A percentile compares a stretch with the other conserved stretches of the same genome.
phyloP scores from a whole-genome alignment of 2,329 filamentous ascomycete species.

The Beauveria caledonica region DNA sequence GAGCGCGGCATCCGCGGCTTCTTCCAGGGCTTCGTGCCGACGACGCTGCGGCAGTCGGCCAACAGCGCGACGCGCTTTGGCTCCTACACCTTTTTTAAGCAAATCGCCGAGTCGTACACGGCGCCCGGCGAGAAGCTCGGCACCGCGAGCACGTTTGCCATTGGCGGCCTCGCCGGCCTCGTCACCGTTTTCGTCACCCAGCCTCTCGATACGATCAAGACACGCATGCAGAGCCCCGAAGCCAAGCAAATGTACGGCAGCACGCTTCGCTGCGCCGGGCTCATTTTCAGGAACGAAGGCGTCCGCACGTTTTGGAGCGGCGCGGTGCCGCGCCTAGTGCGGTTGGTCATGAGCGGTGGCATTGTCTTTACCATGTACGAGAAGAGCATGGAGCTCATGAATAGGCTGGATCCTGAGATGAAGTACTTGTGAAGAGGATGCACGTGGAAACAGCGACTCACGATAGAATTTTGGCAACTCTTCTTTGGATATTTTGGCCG shows the following conservation, averaged over 20 bases:
- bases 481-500: neutral
- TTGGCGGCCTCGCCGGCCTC: conserved; percentile 79
- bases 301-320: conserved; percentile 90
- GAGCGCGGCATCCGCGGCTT: conserved; percentile 87
- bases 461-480: neutral
- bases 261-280: conserved; percentile 70
- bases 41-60: conserved; percentile 86
- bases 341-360: conserved; percentile 83
- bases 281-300: conserved; percentile 85
- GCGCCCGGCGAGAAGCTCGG: conserved; percentile 93
- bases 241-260: conserved; percentile 76
- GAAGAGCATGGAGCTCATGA: conserved; percentile 87
- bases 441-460: neutral
- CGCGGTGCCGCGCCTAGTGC: conserved; percentile 73
- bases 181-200: conserved; percentile 79
- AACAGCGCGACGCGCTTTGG: conserved; percentile 91
- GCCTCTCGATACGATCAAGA: conserved; percentile 89
- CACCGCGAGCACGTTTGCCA: conserved; percentile 76
- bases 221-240: conserved; percentile 93
- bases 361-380: conserved; percentile 99
- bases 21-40: conserved; percentile 94
- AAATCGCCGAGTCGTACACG: conserved; percentile 85
- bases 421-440: conserved; percentile 58
- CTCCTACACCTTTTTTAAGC: conserved; percentile 82
- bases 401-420: conserved; percentile 70